phyloP scores from a whole-genome alignment of 192 early-diverging fungal genomes.

The Backusella morwellensis region DNA sequence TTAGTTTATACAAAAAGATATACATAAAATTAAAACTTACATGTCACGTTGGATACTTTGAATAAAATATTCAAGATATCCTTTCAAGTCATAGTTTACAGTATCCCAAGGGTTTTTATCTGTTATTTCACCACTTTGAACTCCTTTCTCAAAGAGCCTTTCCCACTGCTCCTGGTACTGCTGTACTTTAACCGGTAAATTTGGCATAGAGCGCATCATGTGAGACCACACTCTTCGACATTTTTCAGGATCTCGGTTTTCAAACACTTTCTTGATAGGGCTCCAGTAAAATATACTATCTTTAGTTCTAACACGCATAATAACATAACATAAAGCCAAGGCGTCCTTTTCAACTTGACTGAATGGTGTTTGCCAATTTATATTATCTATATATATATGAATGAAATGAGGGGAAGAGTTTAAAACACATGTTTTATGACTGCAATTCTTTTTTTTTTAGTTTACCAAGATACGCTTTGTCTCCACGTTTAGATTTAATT shows the following conservation, averaged over 20 bases:
- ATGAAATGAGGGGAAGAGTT: neutral
- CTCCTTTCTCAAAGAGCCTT: neutral
- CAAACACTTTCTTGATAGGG: neutral
- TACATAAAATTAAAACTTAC: neutral
- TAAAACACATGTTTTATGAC: too few relatives aligned
- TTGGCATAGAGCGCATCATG: neutral
- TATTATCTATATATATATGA: neutral
- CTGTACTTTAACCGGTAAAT: neutral
- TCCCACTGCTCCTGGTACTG: neutral
- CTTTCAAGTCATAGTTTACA: neutral
- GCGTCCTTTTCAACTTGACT: conserved; percentile 5
- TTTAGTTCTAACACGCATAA: neutral
- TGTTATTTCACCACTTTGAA: neutral
- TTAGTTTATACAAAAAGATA: neutral
- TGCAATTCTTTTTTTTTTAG: neutral
- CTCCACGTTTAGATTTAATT: neutral
- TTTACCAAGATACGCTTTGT: neutral
- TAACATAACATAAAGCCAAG: neutral
- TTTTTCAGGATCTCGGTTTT: neutral
- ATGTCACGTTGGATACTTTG: neutral
- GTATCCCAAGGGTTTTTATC: conserved; percentile 5
- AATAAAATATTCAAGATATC: conserved; percentile 6
- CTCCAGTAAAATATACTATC: neutral
- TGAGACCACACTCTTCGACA: neutral
- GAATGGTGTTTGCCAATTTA: neutral